Conservation (phyloP, 1,284 basidiomycete species). For the Microbotryum violaceum region DNA sequence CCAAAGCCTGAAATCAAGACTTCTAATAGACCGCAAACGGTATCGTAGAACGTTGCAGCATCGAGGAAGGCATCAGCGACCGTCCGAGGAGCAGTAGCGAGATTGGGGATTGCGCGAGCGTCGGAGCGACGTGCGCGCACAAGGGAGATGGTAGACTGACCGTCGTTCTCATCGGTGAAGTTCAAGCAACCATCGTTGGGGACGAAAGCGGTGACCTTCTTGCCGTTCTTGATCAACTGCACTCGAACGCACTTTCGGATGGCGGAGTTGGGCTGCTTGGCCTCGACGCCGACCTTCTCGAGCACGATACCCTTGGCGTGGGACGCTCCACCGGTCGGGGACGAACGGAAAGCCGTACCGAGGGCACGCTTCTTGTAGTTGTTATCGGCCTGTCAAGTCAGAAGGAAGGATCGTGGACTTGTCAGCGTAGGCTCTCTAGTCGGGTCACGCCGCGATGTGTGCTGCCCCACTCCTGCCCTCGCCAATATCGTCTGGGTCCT, state of each 20-base stretch:
- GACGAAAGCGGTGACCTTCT: slow-evolving; percentile 56
- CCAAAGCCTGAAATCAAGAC: slow-evolving; percentile 99
- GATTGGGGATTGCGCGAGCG: too few species aligned
- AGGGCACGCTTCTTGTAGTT: slow-evolving; percentile 99
- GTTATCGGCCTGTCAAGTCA: slow-evolving; percentile 73
- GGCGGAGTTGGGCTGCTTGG: slow-evolving; percentile 99
- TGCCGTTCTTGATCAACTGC: slow-evolving; percentile 99
- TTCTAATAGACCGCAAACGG: slow-evolving; percentile 1
- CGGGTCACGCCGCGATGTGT: background rate
- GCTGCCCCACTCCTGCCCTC: background rate
- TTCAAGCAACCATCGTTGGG: slow-evolving; percentile 96
- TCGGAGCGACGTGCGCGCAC: background rate
- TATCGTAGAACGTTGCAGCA: background rate
- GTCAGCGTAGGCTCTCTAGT: background rate
- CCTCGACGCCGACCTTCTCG: slow-evolving; percentile 78
- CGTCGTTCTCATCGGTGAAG: slow-evolving; percentile 89
- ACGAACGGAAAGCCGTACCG: slow-evolving; percentile 99
- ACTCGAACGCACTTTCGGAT: slow-evolving; percentile 99
- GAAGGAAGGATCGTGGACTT: slow-evolving; percentile 3
- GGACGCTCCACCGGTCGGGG: slow-evolving; percentile 97
- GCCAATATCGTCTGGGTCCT: background rate
- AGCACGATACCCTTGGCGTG: slow-evolving; percentile 99
- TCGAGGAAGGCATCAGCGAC: background rate
- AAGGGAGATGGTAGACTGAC: background rate
- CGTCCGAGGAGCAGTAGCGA: background rate